Evolutionary conservation across 108 stramenopile genomes (phyloP).

Genomic region (Skeletonema grethae): DNA sequence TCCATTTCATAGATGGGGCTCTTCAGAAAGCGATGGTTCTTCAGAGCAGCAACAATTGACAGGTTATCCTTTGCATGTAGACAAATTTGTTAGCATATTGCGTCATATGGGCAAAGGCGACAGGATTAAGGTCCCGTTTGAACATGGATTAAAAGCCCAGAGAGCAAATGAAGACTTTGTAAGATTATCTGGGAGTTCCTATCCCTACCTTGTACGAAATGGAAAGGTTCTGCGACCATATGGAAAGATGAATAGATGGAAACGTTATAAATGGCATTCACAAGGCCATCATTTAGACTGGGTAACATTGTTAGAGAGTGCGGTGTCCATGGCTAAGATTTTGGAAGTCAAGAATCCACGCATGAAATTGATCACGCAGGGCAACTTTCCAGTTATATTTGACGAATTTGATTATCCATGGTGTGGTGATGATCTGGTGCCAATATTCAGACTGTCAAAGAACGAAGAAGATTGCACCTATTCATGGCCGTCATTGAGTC

Average conservation of each 20-base stretch:
- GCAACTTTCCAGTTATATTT: slow-evolving; percentile 38
- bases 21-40: background rate
- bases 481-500: slow-evolving; percentile 34
- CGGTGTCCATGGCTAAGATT: slow-evolving; percentile 30
- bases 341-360: slow-evolving; percentile 24
- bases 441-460: slow-evolving; percentile 26
- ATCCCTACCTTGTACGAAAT: slow-evolving; percentile 26
- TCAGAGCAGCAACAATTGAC: slow-evolving; percentile 3
- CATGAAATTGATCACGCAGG: slow-evolving; percentile 34
- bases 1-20: slow-evolving; percentile 33
- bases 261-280: slow-evolving; percentile 28
- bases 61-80: slow-evolving; percentile 27
- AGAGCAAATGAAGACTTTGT: slow-evolving; percentile 17
- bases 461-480: slow-evolving; percentile 14
- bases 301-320: slow-evolving; percentile 37
- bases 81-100: slow-evolving; percentile 34
- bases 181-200: slow-evolving; percentile 15
- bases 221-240: slow-evolving; percentile 28
- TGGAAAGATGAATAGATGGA: slow-evolving; percentile 23
- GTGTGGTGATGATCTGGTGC: slow-evolving; percentile 34
- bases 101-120: slow-evolving; percentile 26
- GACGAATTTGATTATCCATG: slow-evolving; percentile 35
- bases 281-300: slow-evolving; percentile 37
- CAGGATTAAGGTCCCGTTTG: slow-evolving; percentile 15
- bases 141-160: slow-evolving; percentile 20